Evolutionary conservation across 345 rosid genomes (phyloP).

Genomic region (Citropsis articulata): DNA sequence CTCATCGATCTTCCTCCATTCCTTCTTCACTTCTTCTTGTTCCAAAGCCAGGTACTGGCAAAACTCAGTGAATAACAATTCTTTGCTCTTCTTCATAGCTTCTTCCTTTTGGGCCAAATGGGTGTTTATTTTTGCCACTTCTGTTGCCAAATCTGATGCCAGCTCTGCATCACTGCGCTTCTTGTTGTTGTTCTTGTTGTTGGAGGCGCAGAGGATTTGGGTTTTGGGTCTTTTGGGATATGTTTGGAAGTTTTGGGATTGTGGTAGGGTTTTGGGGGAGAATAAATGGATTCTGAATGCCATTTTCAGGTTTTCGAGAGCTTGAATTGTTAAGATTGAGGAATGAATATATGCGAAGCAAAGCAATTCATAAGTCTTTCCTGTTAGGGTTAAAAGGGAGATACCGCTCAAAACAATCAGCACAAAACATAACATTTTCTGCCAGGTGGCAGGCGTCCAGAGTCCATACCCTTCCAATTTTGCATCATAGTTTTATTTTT

Average conservation of each 20-base stretch:
- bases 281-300: constrained; percentile 34
- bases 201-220: constrained; percentile 34
- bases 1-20: constrained; percentile 55
- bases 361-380: neutral
- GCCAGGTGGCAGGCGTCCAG: neutral
- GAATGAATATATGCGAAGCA: no score
- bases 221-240: constrained; percentile 25
- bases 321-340: neutral
- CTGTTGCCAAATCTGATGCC: constrained; percentile 55
- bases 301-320: constrained; percentile 26
- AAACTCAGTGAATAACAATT: constrained; percentile 62
- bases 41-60: constrained; percentile 40
- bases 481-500: neutral
- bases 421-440: neutral
- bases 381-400: neutral
- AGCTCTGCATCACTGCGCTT: constrained; percentile 41
- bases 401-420: neutral
- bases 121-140: constrained; percentile 52
- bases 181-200: neutral
- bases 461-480: neutral
- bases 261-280: constrained; percentile 17
- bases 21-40: constrained; percentile 47
- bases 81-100: constrained; percentile 74
- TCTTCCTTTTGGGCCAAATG: constrained; percentile 48
- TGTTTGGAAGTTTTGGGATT: constrained; percentile 1